Conservation (phyloP, 2,329 filamentous ascomycete species). For the Clonostachys chloroleuca region DNA sequence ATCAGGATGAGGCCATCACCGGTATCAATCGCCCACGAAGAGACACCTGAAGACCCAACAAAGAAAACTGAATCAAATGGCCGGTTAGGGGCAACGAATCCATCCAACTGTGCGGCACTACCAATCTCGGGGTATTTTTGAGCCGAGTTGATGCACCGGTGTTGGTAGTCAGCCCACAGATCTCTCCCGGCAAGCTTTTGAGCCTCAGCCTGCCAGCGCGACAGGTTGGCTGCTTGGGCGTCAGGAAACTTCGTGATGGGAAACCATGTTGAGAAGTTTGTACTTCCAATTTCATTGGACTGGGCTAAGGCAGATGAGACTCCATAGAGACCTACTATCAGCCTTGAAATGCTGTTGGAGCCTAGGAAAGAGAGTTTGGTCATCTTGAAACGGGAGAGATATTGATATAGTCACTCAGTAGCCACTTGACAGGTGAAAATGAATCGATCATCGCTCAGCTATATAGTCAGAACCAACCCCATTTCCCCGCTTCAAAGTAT, state of each 20-base stretch:
- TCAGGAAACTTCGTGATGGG: conserved; percentile 6
- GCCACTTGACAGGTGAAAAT: too few relatives aligned
- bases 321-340: too few relatives aligned
- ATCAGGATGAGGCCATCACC: conserved; percentile 15
- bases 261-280: conserved; percentile 5
- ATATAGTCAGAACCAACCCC: too few relatives aligned
- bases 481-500: too few relatives aligned
- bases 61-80: conserved; percentile 14
- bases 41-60: conserved; percentile 12
- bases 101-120: conserved; percentile 3
- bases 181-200: conserved; percentile 4
- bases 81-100: conserved; percentile 9
- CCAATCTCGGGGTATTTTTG: conserved; percentile 9
- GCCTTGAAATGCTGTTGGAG: too few relatives aligned
- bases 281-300: neutral
- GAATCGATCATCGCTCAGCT: too few relatives aligned
- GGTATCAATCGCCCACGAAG: conserved; percentile 16
- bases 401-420: too few relatives aligned
- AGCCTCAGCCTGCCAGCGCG: conserved; percentile 7
- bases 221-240: conserved; percentile 7
- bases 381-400: too few relatives aligned
- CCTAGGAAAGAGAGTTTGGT: too few relatives aligned
- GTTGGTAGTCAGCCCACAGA: conserved; percentile 9
- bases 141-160: conserved; percentile 8
- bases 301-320: too few relatives aligned